These are phyloP conservation scores for Sporisorium iseilematis-ciliati DNA, from an alignment of 1,284 basidiomycete genomes.

Conservation along the genomic window DNA sequence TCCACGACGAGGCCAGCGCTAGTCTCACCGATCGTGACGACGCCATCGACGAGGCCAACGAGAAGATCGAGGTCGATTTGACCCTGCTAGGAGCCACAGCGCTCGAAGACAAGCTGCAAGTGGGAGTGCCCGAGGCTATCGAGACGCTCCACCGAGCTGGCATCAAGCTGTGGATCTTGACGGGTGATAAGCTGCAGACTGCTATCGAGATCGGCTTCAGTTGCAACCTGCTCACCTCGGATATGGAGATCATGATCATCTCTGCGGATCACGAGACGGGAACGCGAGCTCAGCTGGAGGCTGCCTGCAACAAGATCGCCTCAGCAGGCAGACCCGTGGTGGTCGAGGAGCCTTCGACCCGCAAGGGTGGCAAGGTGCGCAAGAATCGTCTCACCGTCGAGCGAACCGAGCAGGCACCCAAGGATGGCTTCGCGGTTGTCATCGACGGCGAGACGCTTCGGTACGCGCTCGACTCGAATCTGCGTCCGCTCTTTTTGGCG, in stretches of 20 bases:
- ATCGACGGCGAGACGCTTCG: conserved; percentile 94
- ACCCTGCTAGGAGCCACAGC: conserved; percentile 91
- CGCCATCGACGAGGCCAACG: conserved; percentile 87
- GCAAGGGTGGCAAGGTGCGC: conserved; percentile 44
- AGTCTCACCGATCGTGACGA: conserved; percentile 85
- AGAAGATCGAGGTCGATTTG: conserved; percentile 84
- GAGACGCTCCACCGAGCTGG: conserved; percentile 90
- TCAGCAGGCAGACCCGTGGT: conserved; percentile 77
- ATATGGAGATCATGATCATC: conserved; percentile 90
- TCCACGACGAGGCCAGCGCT: conserved; percentile 83
- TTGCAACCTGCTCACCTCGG: conserved; percentile 54
- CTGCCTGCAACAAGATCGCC: conserved; percentile 92
- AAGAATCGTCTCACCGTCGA: conserved; percentile 51
- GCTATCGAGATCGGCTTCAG: conserved; percentile 87
- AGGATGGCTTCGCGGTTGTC: conserved; percentile 84
- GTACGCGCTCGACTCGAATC: conserved; percentile 80
- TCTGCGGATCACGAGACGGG: conserved; percentile 83
- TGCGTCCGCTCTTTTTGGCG: conserved; percentile 88
- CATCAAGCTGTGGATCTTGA: conserved; percentile 96
- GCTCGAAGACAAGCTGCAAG: conserved; percentile 95
- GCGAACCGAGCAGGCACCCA: conserved; percentile 47
- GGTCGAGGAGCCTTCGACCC: conserved; percentile 37
- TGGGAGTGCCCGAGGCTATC: conserved; percentile 95
- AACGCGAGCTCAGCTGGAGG: conserved; percentile 88
- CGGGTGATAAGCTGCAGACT: conserved; percentile 96